Evolutionary conservation across 306 rosid species (phyloP).

Genomic region (Dryas octopetala): DNA sequence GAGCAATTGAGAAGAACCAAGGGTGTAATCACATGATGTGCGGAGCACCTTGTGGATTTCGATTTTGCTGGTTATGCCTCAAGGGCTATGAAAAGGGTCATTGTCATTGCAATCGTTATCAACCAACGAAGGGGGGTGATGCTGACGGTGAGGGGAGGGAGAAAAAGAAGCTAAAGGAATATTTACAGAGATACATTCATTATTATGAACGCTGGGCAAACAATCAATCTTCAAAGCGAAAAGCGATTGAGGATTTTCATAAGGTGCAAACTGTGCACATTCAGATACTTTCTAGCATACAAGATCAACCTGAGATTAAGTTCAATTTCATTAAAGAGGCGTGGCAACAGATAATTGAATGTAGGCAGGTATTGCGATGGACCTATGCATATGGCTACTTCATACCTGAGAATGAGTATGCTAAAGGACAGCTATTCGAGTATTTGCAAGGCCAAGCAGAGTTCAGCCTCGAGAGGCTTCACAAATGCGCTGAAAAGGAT

Average conservation of each 20-base stretch:
- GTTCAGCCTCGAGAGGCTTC: constrained; percentile 9
- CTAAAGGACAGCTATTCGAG: neutral
- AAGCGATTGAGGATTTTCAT: neutral
- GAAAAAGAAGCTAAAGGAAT: neutral
- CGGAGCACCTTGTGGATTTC: neutral
- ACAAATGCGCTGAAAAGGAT: neutral
- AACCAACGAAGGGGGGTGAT: too few species aligned
- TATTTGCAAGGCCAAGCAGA: constrained; percentile 3
- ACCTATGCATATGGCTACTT: constrained; percentile 12
- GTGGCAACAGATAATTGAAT: constrained; percentile 9
- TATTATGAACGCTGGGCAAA: constrained; percentile 3
- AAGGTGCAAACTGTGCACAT: neutral
- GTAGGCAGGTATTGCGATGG: constrained; percentile 11
- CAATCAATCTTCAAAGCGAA: neutral
- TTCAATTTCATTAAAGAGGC: neutral
- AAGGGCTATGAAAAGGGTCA: neutral
- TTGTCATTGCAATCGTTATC: neutral
- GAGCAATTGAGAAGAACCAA: neutral
- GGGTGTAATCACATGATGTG: constrained; percentile 10
- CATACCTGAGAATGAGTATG: neutral
- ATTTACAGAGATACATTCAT: neutral
- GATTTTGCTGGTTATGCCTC: constrained; percentile 6
- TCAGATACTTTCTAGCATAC: neutral
- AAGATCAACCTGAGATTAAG: neutral
- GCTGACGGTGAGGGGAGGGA: neutral